These are phyloP conservation scores for Colletotrichum sp. DNA, from an alignment of 2,329 filamentous ascomycete genomes.

Conservation along the genomic window DNA sequence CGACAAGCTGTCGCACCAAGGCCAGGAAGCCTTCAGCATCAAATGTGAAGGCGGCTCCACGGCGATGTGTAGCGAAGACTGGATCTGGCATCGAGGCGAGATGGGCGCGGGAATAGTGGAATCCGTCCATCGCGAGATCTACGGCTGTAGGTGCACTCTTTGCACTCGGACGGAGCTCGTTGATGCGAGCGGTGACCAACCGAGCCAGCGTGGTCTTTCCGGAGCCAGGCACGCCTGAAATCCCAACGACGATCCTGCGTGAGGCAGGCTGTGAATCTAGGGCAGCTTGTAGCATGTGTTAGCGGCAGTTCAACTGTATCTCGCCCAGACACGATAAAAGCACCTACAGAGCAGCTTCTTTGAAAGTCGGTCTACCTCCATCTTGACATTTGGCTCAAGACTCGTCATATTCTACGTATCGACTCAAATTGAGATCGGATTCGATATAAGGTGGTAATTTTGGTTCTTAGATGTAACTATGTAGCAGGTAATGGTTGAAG, in stretches of 20 bases:
- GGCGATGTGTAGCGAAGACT: neutral
- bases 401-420: neutral
- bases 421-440: neutral
- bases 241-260: neutral
- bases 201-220: neutral
- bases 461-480: neutral
- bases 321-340: neutral
- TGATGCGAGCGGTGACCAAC: neutral
- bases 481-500: neutral
- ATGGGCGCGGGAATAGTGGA: neutral
- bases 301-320: neutral
- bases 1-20: neutral
- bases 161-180: neutral
- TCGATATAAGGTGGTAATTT: neutral
- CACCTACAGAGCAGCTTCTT: neutral
- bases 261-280: neutral
- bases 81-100: neutral
- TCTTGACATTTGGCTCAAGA: neutral
- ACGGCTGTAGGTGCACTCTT: neutral
- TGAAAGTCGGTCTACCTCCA: neutral
- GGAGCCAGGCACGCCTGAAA: neutral
- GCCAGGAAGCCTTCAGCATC: neutral
- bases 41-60: neutral
- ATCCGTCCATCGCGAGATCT: neutral
- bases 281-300: neutral